Conservation (phyloP, 140 eudicot genomes). For the Erigeron philadelphicus region DNA sequence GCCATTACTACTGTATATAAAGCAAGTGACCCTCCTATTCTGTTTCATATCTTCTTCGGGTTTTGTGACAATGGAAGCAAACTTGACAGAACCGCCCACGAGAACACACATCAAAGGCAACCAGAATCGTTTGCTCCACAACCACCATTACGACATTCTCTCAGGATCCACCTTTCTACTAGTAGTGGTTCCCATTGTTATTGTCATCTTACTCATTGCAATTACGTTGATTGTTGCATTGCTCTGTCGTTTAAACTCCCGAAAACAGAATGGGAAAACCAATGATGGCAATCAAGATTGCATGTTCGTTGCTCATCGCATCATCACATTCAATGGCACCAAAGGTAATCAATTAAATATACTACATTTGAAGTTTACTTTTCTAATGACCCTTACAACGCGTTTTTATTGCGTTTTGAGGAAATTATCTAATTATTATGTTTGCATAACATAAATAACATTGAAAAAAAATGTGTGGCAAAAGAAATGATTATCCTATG, state of each 20-base stretch:
- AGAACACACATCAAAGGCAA: slow-evolving; percentile 16
- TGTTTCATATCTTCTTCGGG: slow-evolving; percentile 18
- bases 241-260: slow-evolving; percentile 42
- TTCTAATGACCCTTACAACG: neutral
- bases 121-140: slow-evolving; percentile 22
- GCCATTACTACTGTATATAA: neutral
- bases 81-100: slow-evolving; percentile 27
- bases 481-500: too few relatives aligned
- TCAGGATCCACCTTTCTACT: slow-evolving; percentile 47
- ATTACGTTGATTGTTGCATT: slow-evolving; percentile 38
- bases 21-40: slow-evolving; percentile 15
- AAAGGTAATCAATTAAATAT: slow-evolving; percentile 34
- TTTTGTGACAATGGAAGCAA: slow-evolving; percentile 32
- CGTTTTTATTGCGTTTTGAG: too few relatives aligned
- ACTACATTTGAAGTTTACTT: neutral
- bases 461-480: too few relatives aligned
- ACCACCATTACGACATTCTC: slow-evolving; percentile 21
- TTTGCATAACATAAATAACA: too few relatives aligned
- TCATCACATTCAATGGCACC: slow-evolving; percentile 35
- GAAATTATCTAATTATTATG: too few relatives aligned
- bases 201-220: slow-evolving; percentile 45
- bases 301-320: slow-evolving; percentile 53
- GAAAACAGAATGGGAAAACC: slow-evolving; percentile 21
- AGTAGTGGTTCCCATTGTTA: slow-evolving; percentile 33
- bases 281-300: slow-evolving; percentile 32